Percentiles rank a stretch among this genome's conserved stretches.
phyloP scores from a whole-genome alignment of 2,329 filamentous ascomycete species.

The Arthrobotrys sphaeroides region DNA sequence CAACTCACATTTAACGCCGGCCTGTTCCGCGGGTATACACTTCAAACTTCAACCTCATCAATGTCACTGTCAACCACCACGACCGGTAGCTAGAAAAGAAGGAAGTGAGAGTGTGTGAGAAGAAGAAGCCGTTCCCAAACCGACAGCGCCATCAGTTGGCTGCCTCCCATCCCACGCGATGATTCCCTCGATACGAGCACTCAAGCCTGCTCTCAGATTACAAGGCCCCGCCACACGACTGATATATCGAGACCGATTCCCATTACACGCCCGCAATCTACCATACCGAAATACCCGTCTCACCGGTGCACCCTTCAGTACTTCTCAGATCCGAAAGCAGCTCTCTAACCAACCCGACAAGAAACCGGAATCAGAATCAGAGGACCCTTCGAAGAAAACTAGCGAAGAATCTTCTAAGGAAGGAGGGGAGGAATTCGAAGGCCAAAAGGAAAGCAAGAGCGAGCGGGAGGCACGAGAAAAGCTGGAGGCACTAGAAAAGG shows the following conservation, averaged over 20 bases:
- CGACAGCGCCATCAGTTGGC: slow-evolving; percentile 1
- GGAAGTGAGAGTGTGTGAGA: background rate
- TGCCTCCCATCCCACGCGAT: slow-evolving; percentile 27
- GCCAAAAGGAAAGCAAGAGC: background rate
- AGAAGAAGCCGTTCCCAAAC: background rate
- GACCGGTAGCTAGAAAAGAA: background rate
- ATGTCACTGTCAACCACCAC: background rate
- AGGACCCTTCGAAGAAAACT: too few species aligned
- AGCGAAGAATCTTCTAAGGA: background rate
- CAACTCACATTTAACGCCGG: slow-evolving; percentile 29
- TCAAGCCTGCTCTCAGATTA: slow-evolving; percentile 33
- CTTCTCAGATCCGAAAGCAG: slow-evolving; percentile 18
- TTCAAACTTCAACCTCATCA: background rate
- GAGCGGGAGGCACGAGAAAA: background rate
- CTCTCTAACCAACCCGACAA: slow-evolving; percentile 21
- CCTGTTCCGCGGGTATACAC: slow-evolving; percentile 20
- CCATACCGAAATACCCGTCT: slow-evolving; percentile 1
- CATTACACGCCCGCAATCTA: background rate
- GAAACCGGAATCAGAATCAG: slow-evolving; percentile 22
- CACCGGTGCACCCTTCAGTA: background rate
- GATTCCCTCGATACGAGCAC: slow-evolving; percentile 41
- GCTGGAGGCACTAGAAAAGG: too few species aligned
- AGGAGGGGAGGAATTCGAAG: background rate
- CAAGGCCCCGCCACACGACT: slow-evolving; percentile 27
- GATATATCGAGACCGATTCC: slow-evolving; percentile 14